A percentile compares a stretch with the other conserved stretches of the same genome.
phyloP scores from a whole-genome alignment of 768 basidiomycete species.

The Leccinellum albellum region DNA sequence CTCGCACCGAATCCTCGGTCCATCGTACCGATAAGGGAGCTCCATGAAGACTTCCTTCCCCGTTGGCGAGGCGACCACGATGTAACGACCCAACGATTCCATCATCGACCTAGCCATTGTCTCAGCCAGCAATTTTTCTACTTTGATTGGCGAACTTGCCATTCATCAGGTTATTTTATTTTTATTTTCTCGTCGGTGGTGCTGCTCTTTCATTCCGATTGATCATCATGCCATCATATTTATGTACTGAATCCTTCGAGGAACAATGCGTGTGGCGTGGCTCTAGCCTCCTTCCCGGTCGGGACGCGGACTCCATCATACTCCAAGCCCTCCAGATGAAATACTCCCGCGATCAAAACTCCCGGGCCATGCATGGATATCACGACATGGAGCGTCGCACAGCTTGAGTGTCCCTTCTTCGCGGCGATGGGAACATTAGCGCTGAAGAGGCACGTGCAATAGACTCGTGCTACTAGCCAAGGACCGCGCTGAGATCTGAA shows the following conservation, averaged over 20 bases:
- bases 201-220: background rate
- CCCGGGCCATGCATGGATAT: background rate
- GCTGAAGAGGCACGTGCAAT: background rate
- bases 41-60: background rate
- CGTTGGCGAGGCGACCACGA: background rate
- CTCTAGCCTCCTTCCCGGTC: background rate
- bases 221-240: background rate
- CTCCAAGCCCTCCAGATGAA: conserved; percentile 2
- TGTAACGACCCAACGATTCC: background rate
- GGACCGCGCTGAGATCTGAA: background rate
- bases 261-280: background rate
- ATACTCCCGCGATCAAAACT: background rate
- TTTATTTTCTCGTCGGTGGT: background rate
- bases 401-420: too few species aligned
- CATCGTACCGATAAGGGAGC: background rate
- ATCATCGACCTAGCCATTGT: background rate
- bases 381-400: conserved; percentile 1
- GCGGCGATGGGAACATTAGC: background rate
- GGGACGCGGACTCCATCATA: background rate
- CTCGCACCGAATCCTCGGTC: too few species aligned
- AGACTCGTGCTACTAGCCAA: background rate
- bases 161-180: background rate
- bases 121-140: background rate
- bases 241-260: background rate
- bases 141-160: background rate